Conservation (phyloP, 1,284 basidiomycete species). For the Ustilago tritici region DNA sequence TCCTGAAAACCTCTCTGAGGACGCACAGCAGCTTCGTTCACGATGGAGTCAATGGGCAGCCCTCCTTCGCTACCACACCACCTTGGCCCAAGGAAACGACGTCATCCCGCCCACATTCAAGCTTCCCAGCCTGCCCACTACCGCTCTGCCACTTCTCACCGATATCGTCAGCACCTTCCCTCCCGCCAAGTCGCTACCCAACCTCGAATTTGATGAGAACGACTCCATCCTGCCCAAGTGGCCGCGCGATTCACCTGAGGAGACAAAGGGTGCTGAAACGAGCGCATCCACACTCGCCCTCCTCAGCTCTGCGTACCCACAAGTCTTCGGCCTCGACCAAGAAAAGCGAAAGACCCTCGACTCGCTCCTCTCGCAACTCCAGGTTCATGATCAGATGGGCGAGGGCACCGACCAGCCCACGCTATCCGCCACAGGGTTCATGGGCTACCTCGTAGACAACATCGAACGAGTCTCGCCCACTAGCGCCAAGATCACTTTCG, state of each 20-base stretch:
- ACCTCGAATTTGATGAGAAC: conserved; percentile 35
- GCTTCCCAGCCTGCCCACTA: conserved; percentile 64
- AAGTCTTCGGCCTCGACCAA: conserved; percentile 55
- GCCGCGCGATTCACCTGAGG: conserved; percentile 26
- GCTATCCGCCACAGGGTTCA: conserved; percentile 55
- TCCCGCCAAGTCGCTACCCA: conserved; percentile 34
- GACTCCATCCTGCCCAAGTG: conserved; percentile 42
- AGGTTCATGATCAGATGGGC: conserved; percentile 58
- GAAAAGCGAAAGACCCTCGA: conserved; percentile 55
- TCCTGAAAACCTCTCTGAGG: conserved; percentile 29
- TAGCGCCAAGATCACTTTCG: conserved; percentile 57
- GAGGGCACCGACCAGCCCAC: conserved; percentile 30
- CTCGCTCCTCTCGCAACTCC: conserved; percentile 59
- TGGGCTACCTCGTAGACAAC: conserved; percentile 56
- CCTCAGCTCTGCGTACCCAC: conserved; percentile 65
- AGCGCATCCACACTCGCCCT: conserved; percentile 56
- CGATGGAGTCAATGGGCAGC: conserved; percentile 58
- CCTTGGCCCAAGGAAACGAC: conserved; percentile 56
- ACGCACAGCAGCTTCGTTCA: conserved; percentile 48
- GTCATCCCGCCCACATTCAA: conserved; percentile 60
- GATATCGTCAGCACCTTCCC: conserved; percentile 62
- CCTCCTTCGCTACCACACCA: conserved; percentile 59
- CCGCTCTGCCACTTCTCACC: conserved; percentile 60
- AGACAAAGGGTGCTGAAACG: conserved; percentile 27
- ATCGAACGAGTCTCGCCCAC: conserved; percentile 45